These are phyloP conservation scores for Fomitopsis serialis DNA, from an alignment of 768 basidiomycete genomes.

Conservation along the genomic window DNA sequence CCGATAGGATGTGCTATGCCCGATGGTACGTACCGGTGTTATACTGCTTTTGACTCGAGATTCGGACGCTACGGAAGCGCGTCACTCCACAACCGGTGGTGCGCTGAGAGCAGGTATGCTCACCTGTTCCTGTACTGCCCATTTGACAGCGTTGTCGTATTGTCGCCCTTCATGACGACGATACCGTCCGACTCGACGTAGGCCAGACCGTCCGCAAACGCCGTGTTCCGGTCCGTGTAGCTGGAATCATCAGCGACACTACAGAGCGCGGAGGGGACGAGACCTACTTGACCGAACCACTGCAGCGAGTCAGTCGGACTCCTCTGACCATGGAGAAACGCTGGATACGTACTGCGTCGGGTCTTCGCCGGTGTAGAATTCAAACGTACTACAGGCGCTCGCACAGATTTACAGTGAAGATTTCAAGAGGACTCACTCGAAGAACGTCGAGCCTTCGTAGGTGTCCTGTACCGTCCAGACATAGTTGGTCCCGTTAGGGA, in stretches of 20 bases:
- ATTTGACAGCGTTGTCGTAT: constrained; percentile 47
- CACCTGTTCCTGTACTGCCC: constrained; percentile 63
- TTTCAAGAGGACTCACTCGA: constrained; percentile 46
- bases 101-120: neutral
- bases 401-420: neutral
- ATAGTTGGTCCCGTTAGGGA: constrained; percentile 40
- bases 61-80: constrained; percentile 55
- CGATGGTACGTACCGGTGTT: constrained; percentile 40
- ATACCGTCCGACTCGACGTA: constrained; percentile 52
- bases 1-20: neutral
- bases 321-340: neutral
- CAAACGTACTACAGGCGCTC: constrained; percentile 37
- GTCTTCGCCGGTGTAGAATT: constrained; percentile 56
- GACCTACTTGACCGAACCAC: constrained; percentile 69
- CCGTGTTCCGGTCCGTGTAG: constrained; percentile 52
- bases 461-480: constrained; percentile 67
- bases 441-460: constrained; percentile 62
- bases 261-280: constrained; percentile 1
- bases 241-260: constrained; percentile 27
- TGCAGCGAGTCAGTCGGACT: constrained; percentile 20
- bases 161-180: constrained; percentile 75
- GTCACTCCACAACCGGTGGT: neutral
- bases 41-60: constrained; percentile 59
- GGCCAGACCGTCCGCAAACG: constrained; percentile 48
- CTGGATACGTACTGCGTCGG: constrained; percentile 55